Evolutionary conservation across 208 protist species (phyloP).

Genomic region (Trypanosoma melophagium): DNA sequence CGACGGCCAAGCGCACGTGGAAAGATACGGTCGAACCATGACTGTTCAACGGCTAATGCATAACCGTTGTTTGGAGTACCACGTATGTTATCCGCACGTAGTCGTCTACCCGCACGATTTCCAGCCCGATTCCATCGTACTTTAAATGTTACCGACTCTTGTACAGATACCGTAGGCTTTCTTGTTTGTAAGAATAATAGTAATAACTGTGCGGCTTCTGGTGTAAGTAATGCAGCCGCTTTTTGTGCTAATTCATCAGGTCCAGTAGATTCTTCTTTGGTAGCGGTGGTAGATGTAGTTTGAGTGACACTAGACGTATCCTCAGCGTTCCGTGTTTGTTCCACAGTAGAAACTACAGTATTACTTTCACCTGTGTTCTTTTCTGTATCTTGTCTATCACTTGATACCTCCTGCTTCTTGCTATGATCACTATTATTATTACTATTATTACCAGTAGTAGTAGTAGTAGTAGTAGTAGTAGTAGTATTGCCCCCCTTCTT

Average conservation of each 20-base stretch:
- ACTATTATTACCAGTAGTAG: too few species aligned
- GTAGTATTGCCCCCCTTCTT: not conserved
- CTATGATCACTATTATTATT: too few species aligned
- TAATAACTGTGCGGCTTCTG: conserved; percentile 48
- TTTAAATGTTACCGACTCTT: conserved; percentile 54
- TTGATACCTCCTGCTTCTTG: too few species aligned
- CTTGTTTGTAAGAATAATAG: conserved; percentile 42
- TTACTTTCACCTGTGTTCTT: too few species aligned
- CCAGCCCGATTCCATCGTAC: conserved; percentile 54
- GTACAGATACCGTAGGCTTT: conserved; percentile 29
- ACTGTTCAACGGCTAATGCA: conserved; percentile 63
- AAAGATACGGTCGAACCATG: conserved; percentile 68
- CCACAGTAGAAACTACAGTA: not conserved
- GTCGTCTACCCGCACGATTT: conserved; percentile 40
- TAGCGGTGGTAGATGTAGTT: not conserved
- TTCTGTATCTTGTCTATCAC: too few species aligned
- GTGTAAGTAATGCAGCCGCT: conserved; percentile 45
- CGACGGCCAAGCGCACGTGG: conserved; percentile 28
- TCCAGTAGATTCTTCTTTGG: conserved; percentile 23
- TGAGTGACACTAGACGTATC: not conserved
- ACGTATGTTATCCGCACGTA: conserved; percentile 67
- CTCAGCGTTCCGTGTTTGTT: not conserved
- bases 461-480: too few species aligned
- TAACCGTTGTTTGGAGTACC: conserved; percentile 38
- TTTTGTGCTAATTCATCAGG: conserved; percentile 8